These are phyloP conservation scores for Phycomyces nitens DNA, from an alignment of 192 early-diverging fungal species.

Conservation along the genomic window DNA sequence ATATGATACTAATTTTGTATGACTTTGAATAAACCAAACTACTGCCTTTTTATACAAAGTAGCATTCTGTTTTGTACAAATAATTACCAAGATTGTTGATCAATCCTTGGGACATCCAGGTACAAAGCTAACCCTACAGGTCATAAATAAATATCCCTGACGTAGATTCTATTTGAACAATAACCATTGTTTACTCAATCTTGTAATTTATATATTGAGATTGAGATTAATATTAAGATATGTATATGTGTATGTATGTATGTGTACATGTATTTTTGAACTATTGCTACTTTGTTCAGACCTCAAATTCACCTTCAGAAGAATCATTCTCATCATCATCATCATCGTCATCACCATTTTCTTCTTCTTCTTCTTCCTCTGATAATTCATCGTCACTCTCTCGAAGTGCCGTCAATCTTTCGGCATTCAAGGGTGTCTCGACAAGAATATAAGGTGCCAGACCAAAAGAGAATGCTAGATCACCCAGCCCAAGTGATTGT, in stretches of 20 bases:
- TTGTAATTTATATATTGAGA: too few species aligned
- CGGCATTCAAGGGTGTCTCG: constrained; percentile 59
- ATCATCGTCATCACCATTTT: constrained; percentile 43
- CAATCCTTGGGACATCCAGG: too few species aligned
- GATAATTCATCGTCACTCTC: constrained; percentile 46
- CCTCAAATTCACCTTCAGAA: constrained; percentile 24
- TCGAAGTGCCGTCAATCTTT: constrained; percentile 45
- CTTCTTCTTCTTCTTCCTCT: constrained; percentile 50
- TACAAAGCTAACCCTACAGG: too few species aligned
- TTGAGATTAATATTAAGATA: not conserved
- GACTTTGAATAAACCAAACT: too few species aligned
- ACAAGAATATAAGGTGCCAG: constrained; percentile 62
- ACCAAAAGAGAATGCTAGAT: constrained; percentile 62
- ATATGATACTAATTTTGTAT: too few species aligned
- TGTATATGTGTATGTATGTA: not conserved
- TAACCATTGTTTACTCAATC: too few species aligned
- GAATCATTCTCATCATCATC: constrained; percentile 40
- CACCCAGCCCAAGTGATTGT: constrained; percentile 45
- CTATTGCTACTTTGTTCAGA: too few species aligned
- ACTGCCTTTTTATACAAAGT: too few species aligned
- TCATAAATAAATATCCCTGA: too few species aligned
- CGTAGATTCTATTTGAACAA: too few species aligned
- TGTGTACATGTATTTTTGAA: not conserved
- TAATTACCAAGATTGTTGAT: too few species aligned
- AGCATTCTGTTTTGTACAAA: too few species aligned